Evolutionary conservation across 176 grass and related monocot genomes (phyloP), one percentile per base, ranked within the genome.

Genomic region (Oropetium thomaeum): DNA sequence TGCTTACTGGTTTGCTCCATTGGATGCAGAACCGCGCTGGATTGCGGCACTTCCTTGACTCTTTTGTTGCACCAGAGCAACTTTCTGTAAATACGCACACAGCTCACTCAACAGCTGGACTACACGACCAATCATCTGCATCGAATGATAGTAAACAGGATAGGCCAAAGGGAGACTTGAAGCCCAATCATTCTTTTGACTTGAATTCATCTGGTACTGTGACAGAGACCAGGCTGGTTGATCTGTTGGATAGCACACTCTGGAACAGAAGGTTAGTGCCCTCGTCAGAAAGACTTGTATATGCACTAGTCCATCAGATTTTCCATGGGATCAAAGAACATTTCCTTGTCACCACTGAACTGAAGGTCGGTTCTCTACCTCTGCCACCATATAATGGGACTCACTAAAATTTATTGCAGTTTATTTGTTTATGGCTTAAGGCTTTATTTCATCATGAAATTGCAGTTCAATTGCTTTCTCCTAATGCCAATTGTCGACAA

Each of bases 381-480:
- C 8, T 68, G 17, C 65, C 38, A 85, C 48, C 62, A 31, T 79
- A 12, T 17, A 79, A n/a, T n/a, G n/a, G n/a, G n/a, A n/a, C 16
- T 49, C 37, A 8, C 22, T 58, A 45, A 71, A n/a, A n/a, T n/a
- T 20, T 22, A 26, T 0, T 49, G 16, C 1, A 59, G 5, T 48
- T 39, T 48, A 15, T 63, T 60, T 58, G 16, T 51, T 73, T 32
- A 39, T 70, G 29, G 3, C 20, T 14, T 64, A n/a, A 74, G 59
- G 49, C 47, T 61, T 62, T 73, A 20, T 14, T 0, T 61, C 33
- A 67, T 58, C 45, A 61, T 49, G 16, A 65, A 70, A 74, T 34
- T 91, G 77, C 86, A 98, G 91, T 94, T 94, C 87, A 94, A 98
- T 88, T 98, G 95, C 47, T 98, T 98, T 83, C 89, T 98, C 44